phyloP scores from a whole-genome alignment of 2,329 filamentous ascomycete genomes.

The Sclerotinia trifoliorum region DNA sequence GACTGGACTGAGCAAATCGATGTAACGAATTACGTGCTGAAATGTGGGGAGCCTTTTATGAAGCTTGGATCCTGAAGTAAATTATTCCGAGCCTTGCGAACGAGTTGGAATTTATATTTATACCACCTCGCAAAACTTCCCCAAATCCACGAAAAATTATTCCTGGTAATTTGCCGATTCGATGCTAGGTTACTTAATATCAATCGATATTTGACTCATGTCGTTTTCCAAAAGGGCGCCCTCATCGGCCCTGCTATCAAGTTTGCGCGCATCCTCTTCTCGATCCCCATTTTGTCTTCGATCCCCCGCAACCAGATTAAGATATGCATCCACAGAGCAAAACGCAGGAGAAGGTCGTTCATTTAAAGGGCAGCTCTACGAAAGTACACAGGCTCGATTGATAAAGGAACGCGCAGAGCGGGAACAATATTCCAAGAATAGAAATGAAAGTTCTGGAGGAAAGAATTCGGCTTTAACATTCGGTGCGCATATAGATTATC shows the following conservation, averaged over 20 bases:
- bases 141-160: background rate
- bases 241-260: constrained; percentile 33
- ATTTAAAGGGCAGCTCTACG: constrained; percentile 60
- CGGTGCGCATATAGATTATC: constrained; percentile 43
- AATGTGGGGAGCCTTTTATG: constrained; percentile 2
- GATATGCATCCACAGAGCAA: constrained; percentile 34
- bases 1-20: constrained; percentile 3
- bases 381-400: constrained; percentile 56
- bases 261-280: constrained; percentile 25
- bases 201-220: constrained; percentile 27
- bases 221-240: constrained; percentile 30
- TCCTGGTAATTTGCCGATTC: background rate
- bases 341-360: constrained; percentile 33
- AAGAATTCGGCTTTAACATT: constrained; percentile 55
- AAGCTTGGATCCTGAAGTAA: background rate
- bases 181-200: constrained; percentile 1
- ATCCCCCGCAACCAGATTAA: constrained; percentile 25
- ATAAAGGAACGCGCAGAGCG: constrained; percentile 55
- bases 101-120: background rate
- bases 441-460: constrained; percentile 42
- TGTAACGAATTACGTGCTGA: constrained; percentile 12
- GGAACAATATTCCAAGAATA: constrained; percentile 48
- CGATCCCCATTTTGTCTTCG: constrained; percentile 29
- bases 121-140: background rate
- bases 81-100: constrained; percentile 7